These are phyloP conservation scores for Eucalyptus lansdowneana DNA, from an alignment of 345 rosid species.

Conservation along the genomic window DNA sequence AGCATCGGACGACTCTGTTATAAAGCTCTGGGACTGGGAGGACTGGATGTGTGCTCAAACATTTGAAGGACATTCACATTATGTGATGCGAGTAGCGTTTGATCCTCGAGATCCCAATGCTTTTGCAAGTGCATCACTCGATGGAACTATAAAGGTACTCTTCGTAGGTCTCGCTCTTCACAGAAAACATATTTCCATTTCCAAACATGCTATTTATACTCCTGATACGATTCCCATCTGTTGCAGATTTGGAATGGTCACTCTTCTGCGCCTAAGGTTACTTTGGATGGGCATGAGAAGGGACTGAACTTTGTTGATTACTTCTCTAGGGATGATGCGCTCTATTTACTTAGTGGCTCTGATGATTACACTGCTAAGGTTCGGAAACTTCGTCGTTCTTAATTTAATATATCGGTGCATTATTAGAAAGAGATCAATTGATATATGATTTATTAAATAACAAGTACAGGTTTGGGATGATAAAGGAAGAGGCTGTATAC, in stretches of 20 bases:
- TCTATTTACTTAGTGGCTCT: constrained; percentile 18
- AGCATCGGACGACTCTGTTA: constrained; percentile 11
- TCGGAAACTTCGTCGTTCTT: not conserved
- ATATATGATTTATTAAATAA: not conserved
- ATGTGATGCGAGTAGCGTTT: constrained; percentile 19
- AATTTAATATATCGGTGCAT: not conserved
- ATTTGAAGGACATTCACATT: constrained; percentile 26
- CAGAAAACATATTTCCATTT: not conserved
- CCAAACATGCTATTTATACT: not conserved
- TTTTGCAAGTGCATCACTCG: constrained; percentile 32
- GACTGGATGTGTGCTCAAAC: constrained; percentile 12
- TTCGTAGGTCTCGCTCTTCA: not conserved
- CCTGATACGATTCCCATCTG: not conserved
- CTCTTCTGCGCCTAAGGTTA: constrained; percentile 4
- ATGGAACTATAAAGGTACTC: constrained; percentile 12
- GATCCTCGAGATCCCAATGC: not conserved
- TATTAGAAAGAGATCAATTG: not conserved
- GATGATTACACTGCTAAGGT: constrained; percentile 13
- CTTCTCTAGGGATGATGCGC: not conserved
- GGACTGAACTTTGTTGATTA: constrained; percentile 19
- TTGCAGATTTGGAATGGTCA: constrained; percentile 21
- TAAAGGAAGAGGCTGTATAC: constrained; percentile 4
- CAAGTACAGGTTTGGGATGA: constrained; percentile 11
- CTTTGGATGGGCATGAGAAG: constrained; percentile 4
- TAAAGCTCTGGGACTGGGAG: constrained; percentile 41